Base-by-base conservation (phyloP, 305 asterid species). In the Ruellia speciosa region DNA sequence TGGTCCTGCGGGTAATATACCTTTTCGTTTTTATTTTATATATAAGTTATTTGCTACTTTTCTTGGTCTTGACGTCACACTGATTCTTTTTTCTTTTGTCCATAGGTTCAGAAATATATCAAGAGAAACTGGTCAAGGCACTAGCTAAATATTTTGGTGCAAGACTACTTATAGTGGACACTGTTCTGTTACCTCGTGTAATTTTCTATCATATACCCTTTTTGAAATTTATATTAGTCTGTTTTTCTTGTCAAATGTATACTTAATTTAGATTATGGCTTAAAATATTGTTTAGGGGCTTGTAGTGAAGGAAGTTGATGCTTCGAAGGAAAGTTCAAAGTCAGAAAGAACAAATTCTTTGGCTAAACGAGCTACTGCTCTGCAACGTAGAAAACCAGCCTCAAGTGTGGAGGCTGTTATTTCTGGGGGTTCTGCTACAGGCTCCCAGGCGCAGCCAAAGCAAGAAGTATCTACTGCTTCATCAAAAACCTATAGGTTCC, bases 31-130 rank as follows among this genome's bases (percentile, higher is more conserved):
- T 58, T 62, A 47, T 63, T 53, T 18, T 28, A 40, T 47, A n/a
- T 28, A n/a, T n/a, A 8, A 15, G 37, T 51, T 14, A 12, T 39
- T 45, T 16, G 54, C 20, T 69, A 0, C 58, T 54, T 14, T 39
- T 54, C 31, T 18, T 60, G 10, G 13, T 58, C 58, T 49, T 65
- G 65, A 34, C 31, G 4, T 56, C 60, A 58, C 53, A 49, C 61
- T 49, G 56, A 37, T 51, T 58, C 66, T 47, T 61, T 46, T 50
- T 24, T 20, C 35, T 14, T 58, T 54, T 57, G 64, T 72, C 65
- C 58, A 13, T 52, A 87, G 97, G 97, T 40, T 90, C 96, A 2
- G 97, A 90, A 63, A 90, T 90, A 70, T 90, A 87, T 62, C 95
- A 87, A 78, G 97, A 87, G 73, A 83, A 77, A 49, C 72, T 90